Evolutionary conservation across 495 filamentous ascomycete genomes (phyloP).

Genomic region (Penicillium cosmopolitanum): DNA sequence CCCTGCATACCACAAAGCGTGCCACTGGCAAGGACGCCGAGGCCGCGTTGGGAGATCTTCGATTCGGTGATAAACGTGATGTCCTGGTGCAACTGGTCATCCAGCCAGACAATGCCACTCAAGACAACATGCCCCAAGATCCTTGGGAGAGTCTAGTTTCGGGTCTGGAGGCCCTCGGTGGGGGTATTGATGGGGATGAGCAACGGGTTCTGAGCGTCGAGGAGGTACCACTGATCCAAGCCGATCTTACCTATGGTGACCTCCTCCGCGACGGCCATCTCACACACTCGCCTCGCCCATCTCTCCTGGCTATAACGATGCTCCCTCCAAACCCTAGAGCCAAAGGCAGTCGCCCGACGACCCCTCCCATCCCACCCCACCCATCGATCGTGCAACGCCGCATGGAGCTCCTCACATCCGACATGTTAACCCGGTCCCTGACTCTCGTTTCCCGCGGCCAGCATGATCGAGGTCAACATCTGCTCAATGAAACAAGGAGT

Average conservation of each 20-base stretch:
- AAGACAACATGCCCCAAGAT: slow-evolving; percentile 88
- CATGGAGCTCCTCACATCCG: slow-evolving; percentile 97
- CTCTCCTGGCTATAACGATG: slow-evolving; percentile 97
- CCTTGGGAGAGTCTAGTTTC: slow-evolving; percentile 98
- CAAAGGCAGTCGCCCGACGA: slow-evolving; percentile 63
- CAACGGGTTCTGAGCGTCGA: slow-evolving; percentile 84
- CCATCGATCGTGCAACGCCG: slow-evolving; percentile 94
- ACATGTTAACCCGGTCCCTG: slow-evolving; percentile 94
- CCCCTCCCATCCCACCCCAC: slow-evolving; percentile 92
- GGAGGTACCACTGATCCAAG: slow-evolving; percentile 94
- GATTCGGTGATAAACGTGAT: slow-evolving; percentile 97
- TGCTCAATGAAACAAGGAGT: slow-evolving; percentile 88
- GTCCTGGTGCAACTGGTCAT: slow-evolving; percentile 96
- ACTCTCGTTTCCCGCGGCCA: slow-evolving; percentile 90
- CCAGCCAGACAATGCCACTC: slow-evolving; percentile 80
- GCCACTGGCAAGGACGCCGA: slow-evolving; percentile 97
- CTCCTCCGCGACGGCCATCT: slow-evolving; percentile 89
- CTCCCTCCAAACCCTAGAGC: slow-evolving; percentile 70
- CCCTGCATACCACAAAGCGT: slow-evolving; percentile 94
- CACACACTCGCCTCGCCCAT: slow-evolving; percentile 84
- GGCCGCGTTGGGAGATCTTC: slow-evolving; percentile 86
- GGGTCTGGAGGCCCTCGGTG: slow-evolving; percentile 92
- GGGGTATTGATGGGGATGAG: slow-evolving; percentile 85
- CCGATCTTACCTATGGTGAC: slow-evolving; percentile 91
- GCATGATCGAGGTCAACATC: slow-evolving; percentile 89